Conservation (phyloP, 1,139 yeast genomes). For the Candida buenavistaensis region DNA sequence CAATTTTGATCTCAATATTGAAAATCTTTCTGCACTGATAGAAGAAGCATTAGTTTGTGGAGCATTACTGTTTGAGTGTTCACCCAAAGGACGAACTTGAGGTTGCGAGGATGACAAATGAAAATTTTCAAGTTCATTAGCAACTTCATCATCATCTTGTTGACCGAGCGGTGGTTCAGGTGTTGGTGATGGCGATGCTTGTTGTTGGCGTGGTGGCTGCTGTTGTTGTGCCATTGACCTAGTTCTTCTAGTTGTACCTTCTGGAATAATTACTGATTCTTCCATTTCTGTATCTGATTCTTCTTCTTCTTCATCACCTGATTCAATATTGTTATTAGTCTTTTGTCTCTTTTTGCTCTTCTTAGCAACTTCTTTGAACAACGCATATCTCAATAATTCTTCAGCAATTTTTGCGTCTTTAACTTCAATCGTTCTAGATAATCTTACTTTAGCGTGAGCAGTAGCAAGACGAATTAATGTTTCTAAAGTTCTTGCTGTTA, state of each 20-base stretch:
- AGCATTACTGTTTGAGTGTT: slow-evolving; percentile 19
- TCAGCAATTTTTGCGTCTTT: slow-evolving; percentile 88
- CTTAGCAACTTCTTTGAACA: slow-evolving; percentile 71
- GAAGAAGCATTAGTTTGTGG: slow-evolving; percentile 11
- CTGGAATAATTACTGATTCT: slow-evolving; percentile 21
- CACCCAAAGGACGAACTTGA: slow-evolving; percentile 26
- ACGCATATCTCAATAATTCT: slow-evolving; percentile 77
- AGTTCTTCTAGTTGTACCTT: slow-evolving; percentile 21
- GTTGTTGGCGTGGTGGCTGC: slow-evolving; percentile 13
- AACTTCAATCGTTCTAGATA: slow-evolving; percentile 71
- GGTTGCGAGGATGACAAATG: slow-evolving; percentile 13
- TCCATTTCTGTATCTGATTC: slow-evolving; percentile 28
- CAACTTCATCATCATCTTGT: slow-evolving; percentile 18
- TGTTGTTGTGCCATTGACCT: slow-evolving; percentile 15
- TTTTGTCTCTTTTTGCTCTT: slow-evolving; percentile 37
- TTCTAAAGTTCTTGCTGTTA: slow-evolving; percentile 97
- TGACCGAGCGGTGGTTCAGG: slow-evolving; percentile 13
- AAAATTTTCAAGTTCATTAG: slow-evolving; percentile 27
- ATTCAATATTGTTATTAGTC: slow-evolving; percentile 19
- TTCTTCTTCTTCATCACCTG: slow-evolving; percentile 20
- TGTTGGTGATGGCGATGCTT: slow-evolving; percentile 13
- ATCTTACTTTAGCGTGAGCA: slow-evolving; percentile 94
- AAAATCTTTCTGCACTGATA: slow-evolving; percentile 53
- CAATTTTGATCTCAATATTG: slow-evolving; percentile 44
- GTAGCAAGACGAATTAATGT: slow-evolving; percentile 93